A percentile compares a stretch with the other conserved stretches of the same genome.
phyloP scores from a whole-genome alignment of 2,329 filamentous ascomycete species.

The Aspergillus sp. region DNA sequence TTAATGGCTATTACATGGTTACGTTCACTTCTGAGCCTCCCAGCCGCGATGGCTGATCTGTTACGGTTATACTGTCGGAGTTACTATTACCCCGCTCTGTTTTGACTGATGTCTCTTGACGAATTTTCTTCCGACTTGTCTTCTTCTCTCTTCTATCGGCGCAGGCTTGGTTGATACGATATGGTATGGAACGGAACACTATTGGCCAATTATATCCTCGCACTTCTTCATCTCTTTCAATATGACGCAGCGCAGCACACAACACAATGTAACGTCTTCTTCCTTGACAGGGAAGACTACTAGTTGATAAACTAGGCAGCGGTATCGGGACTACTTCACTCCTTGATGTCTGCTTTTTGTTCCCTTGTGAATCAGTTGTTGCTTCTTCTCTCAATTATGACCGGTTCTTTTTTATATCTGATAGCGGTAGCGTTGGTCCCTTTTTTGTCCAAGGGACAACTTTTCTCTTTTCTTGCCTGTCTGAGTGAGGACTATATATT shows the following conservation, averaged over 20 bases:
- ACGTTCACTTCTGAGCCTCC: neutral
- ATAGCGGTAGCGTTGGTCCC: conserved; percentile 1
- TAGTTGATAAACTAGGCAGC: neutral
- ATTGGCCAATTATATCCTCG: too few species aligned
- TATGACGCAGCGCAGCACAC: too few species aligned
- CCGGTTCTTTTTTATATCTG: neutral
- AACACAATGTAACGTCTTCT: too few species aligned
- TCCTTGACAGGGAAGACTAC: too few species aligned
- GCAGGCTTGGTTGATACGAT: neutral
- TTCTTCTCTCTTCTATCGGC: neutral
- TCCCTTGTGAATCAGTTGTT: neutral
- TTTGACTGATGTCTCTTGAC: conserved; percentile 3
- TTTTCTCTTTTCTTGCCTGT: too few species aligned
- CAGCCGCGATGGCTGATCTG: neutral
- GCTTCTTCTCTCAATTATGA: conserved; percentile 3
- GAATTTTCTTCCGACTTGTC: neutral
- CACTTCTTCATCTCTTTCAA: neutral
- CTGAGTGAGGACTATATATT: neutral
- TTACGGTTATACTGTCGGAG: conserved; percentile 1
- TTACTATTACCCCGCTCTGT: neutral
- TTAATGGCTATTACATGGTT: conserved; percentile 1
- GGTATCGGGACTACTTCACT: neutral
- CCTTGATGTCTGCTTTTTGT: neutral
- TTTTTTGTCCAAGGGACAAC: neutral
- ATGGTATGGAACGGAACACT: neutral